phyloP scores from a whole-genome alignment of 2,329 filamentous ascomycete genomes.

The Fusarium cyanostomum region DNA sequence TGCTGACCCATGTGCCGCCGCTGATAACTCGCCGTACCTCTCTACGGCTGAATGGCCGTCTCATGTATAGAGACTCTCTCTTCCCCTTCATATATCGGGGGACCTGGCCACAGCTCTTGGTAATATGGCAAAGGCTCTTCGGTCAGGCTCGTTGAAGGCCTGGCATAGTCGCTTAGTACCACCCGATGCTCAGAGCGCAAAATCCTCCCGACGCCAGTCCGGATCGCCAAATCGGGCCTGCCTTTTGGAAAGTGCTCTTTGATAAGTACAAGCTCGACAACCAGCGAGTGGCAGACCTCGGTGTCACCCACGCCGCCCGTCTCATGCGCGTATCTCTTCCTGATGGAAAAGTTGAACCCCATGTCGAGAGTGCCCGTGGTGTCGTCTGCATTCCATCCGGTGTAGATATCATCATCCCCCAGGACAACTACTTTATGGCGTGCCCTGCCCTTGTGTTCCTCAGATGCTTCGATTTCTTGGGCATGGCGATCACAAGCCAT shows the following conservation, averaged over 20 bases:
- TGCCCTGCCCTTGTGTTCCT: not conserved
- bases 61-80: not conserved
- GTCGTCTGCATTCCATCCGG: conserved; percentile 81
- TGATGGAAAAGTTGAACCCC: conserved; percentile 70
- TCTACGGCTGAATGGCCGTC: not conserved
- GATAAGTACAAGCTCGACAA: conserved; percentile 90
- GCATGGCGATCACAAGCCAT: conserved; percentile 80
- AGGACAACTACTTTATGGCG: conserved; percentile 75
- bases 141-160: not conserved
- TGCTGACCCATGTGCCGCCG: not conserved
- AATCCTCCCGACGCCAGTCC: conserved; percentile 88
- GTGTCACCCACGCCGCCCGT: conserved; percentile 77
- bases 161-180: conserved; percentile 71
- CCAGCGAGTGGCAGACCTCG: conserved; percentile 81
- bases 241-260: conserved; percentile 84
- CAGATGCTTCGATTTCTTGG: not conserved
- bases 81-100: conserved; percentile 8
- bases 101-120: not conserved
- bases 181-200: conserved; percentile 89
- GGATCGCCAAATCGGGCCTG: conserved; percentile 72
- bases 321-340: conserved; percentile 72
- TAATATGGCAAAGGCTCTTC: conserved; percentile 20
- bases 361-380: conserved; percentile 59
- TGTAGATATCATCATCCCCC: conserved; percentile 80
- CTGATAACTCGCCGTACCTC: not conserved